Evolutionary conservation across 345 rosid species (phyloP).

Genomic region (Linum trigynum): DNA sequence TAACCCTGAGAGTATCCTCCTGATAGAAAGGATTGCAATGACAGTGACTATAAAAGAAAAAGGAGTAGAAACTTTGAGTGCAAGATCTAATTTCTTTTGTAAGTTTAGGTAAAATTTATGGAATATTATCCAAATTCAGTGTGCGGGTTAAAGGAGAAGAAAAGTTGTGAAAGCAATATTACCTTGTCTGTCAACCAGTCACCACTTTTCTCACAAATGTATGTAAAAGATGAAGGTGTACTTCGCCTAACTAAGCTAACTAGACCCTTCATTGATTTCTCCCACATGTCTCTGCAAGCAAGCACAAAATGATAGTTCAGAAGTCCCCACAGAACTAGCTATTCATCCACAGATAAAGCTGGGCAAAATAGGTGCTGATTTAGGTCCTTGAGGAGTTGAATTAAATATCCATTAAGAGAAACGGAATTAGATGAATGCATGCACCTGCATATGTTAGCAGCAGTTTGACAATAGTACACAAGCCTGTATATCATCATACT

Average conservation of each 20-base stretch:
- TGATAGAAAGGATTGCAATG: neutral
- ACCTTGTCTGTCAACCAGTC: slow-evolving; percentile 60
- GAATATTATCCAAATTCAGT: neutral
- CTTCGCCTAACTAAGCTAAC: slow-evolving; percentile 65
- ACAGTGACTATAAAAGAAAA: neutral
- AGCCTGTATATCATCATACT: neutral
- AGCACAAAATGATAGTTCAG: neutral
- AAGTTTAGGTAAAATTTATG: neutral
- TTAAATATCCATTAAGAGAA: no score
- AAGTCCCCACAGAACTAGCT: no score
- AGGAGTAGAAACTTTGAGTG: neutral
- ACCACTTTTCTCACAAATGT: slow-evolving; percentile 83
- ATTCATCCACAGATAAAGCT: no score
- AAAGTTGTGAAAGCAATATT: slow-evolving; percentile 6
- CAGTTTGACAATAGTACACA: no score
- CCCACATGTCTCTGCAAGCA: slow-evolving; percentile 91
- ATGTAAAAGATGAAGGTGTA: slow-evolving; percentile 80
- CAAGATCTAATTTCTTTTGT: neutral
- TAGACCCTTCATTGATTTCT: slow-evolving; percentile 93
- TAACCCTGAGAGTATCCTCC: neutral
- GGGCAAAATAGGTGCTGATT: no score
- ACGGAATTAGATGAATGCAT: no score
- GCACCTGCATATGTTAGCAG: no score
- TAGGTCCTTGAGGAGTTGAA: no score
- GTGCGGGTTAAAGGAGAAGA: neutral